Base-by-base conservation (phyloP, 1,284 basidiomycete species). In the Sporisorium graminicola region DNA sequence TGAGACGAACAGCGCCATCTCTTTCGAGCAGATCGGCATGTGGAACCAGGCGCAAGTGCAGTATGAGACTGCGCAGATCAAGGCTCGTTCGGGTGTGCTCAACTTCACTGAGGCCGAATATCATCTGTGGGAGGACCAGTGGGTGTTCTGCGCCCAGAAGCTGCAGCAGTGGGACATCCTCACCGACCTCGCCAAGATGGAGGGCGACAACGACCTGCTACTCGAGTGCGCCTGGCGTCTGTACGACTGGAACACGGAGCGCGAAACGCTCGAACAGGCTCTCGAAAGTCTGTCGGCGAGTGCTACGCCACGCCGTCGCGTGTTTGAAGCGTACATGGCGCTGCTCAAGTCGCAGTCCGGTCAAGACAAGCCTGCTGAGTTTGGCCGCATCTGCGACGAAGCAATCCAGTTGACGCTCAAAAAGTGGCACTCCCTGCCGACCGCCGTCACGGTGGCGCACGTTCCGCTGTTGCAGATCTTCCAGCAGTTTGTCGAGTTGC, bases 121-220 rank as follows among this genome's bases (percentile, higher is more conserved):
- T 86, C 94, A 93, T 81, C 88, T 99, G 20, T 99, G 97, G 97
- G 97, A 99, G 86, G 98, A 99, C 85, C 97, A 99, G 86, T 99
- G 98, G 97, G 93, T 99, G 70, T 88, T 97, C 18, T 91, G 95
- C 5, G 93, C 95, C 0, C 94, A 97, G 86, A 99, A 99, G 87
- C 88, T 99, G 27, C 97, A 99, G 86, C 82, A 98, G 82, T 99
- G 97, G 97, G 97, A 99, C 69, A 90, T 93, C 42, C 89, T 99
- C 18, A 82, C 82, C 13, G 76, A 77, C 35, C 90, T 99, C n/a
- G 95, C 95, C 2, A 92, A 92, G 77, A 91, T 90, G 58, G 97
- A 99, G 86, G 91, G 91, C 56, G 97, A 99, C 85, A 91, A 94
- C 65, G 97, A 99, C 83, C 88, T 99, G 46, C 88, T 95, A 78